Conservation (phyloP, 2,329 filamentous ascomycete species). For the Hortaea sp. region DNA sequence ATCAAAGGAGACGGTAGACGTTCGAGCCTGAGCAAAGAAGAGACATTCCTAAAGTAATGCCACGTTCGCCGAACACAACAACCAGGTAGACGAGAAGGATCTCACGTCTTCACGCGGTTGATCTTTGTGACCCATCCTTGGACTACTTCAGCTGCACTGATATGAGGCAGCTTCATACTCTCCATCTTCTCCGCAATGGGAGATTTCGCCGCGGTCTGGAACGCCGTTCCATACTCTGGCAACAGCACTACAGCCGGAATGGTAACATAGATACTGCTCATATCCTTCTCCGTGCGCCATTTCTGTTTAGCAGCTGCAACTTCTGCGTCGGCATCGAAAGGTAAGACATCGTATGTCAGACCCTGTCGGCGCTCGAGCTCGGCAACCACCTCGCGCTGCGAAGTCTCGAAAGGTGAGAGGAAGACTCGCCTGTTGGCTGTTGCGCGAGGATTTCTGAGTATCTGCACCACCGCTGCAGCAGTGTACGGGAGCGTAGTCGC, state of each 20-base stretch:
- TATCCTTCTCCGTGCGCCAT: background rate
- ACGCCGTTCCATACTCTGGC: background rate
- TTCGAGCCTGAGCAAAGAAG: too few species aligned
- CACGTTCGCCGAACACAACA: too few species aligned
- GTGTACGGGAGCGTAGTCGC: constrained; percentile 19
- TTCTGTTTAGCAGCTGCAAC: background rate
- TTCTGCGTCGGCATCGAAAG: background rate
- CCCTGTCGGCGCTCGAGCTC: constrained; percentile 57
- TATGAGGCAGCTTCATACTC: background rate
- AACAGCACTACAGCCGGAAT: background rate
- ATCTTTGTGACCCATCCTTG: background rate
- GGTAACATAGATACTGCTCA: background rate
- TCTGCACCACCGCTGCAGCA: constrained; percentile 10
- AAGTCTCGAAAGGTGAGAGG: constrained; percentile 59
- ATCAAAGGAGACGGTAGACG: too few species aligned
- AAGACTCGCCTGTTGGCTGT: constrained; percentile 33
- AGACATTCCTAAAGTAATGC: too few species aligned
- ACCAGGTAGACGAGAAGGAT: too few species aligned
- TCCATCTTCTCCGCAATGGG: background rate
- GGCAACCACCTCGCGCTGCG: constrained; percentile 48
- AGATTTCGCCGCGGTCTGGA: background rate
- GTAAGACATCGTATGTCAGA: constrained; percentile 36
- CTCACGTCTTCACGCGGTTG: too few species aligned
- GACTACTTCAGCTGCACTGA: background rate
- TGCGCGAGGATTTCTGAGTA: constrained; percentile 13